Conservation (phyloP, 345 rosid species). For the Draba incana region DNA sequence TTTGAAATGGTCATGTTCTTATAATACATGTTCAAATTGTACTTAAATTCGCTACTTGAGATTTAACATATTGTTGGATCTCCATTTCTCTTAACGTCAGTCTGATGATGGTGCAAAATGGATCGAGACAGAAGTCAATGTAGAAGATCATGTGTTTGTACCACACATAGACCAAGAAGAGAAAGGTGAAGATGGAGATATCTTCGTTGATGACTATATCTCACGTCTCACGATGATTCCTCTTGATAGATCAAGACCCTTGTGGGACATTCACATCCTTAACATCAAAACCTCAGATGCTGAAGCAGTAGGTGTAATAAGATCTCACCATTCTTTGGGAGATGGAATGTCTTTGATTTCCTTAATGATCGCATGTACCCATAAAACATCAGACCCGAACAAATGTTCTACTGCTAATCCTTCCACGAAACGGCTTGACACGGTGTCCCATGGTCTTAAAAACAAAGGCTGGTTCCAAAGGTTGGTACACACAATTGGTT, state of each 20-base stretch:
- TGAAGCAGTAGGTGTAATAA: constrained; percentile 48
- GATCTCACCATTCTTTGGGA: constrained; percentile 69
- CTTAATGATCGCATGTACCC: constrained; percentile 54
- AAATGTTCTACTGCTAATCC: constrained; percentile 56
- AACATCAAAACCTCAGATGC: constrained; percentile 72
- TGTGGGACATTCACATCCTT: constrained; percentile 85
- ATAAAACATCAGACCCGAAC: constrained; percentile 62
- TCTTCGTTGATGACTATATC: constrained; percentile 65
- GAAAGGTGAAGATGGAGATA: constrained; percentile 50
- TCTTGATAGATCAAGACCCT: constrained; percentile 63
- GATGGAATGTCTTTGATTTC: constrained; percentile 64
- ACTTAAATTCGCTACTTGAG: background rate
- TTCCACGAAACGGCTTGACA: constrained; percentile 30
- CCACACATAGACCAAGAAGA: constrained; percentile 49
- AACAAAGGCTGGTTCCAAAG: constrained; percentile 36
- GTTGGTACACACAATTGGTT: constrained; percentile 44
- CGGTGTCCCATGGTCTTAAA: background rate
- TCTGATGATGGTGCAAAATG: constrained; percentile 52
- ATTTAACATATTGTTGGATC: background rate
- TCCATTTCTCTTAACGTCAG: constrained; percentile 12
- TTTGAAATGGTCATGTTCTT: background rate
- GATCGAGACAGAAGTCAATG: constrained; percentile 52
- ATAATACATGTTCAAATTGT: background rate
- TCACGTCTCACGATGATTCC: constrained; percentile 58
- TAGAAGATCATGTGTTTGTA: constrained; percentile 62